Base-by-base conservation (phyloP, 2,329 filamentous ascomycete genomes). In the Trichoderma sp. region DNA sequence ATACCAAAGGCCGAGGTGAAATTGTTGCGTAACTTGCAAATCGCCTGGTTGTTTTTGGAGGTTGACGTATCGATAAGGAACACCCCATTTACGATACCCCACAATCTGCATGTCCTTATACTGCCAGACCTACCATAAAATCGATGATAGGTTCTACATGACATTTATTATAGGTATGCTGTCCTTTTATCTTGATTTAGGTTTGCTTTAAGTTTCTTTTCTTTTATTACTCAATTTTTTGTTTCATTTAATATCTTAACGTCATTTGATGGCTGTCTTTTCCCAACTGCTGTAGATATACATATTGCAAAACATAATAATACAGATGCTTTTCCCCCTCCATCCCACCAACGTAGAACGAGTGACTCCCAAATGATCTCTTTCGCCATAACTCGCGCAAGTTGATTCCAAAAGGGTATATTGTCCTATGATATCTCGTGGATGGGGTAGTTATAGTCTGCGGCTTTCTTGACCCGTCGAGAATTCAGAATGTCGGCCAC, bases 401-500 rank as follows among this genome's bases (percentile, higher is more conserved):
- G 8, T 21, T 56, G 63, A n/a, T 53, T 62, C 12, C 16, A 16
- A 35, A 50, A 65, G 69, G 69, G 69, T 73, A 65, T 73, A 38
- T 65, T 73, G 31, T 53, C 45, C 56, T 72, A 73, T 56, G 59
- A 53, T 73, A 73, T 73, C 60, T 73, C 69, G 41, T 73, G 69
- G 29, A 73, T 62, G 8, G 60, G 69, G 29, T 56, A 73, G 60
- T 73, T 73, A 27, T 65, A 18, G 27, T 73, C 69, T 29, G 60
- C 60, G 60, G 69, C 33, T 31, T 84, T 80, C 77, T 82, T 86
- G 79, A 88, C 88, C 74, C 87, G 87, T 80, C 90, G 86, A 75
- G 83, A 86, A 73, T 86, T 88, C 72, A 93, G 84, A 45, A 91
- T 81, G 80, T 92, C 88, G 50, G 50, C 50, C 80, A 91, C 87